Conservation (phyloP, 352 stramenopile genomes). For the Aphanomyces euteiches region DNA sequence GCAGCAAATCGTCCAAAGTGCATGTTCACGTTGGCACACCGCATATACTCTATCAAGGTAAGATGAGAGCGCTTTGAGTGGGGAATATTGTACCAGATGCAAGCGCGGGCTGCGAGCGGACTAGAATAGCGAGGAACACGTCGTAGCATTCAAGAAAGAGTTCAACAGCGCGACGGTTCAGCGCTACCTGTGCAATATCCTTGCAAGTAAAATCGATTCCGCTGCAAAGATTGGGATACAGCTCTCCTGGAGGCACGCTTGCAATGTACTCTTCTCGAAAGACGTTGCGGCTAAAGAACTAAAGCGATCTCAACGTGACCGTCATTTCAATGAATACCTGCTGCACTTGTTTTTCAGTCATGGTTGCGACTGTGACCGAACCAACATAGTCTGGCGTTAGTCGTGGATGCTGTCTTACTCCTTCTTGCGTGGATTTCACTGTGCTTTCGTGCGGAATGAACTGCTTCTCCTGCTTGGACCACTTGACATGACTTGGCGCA, state of each 20-base stretch:
- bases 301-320: not conserved
- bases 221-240: slow-evolving; percentile 9
- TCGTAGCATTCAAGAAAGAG: slow-evolving; percentile 26
- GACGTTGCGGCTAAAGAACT: slow-evolving; percentile 24
- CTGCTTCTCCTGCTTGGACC: not conserved
- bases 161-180: slow-evolving; percentile 10
- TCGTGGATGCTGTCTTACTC: too few relatives aligned
- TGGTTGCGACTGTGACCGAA: not conserved
- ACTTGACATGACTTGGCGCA: too few relatives aligned
- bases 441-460: not conserved
- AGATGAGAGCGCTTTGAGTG: not conserved
- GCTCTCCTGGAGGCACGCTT: not conserved
- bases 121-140: not conserved
- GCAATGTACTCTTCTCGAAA: slow-evolving; percentile 22
- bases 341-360: slow-evolving; percentile 1
- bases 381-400: not conserved
- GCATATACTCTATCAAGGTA: slow-evolving; percentile 7
- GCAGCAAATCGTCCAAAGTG: slow-evolving; percentile 17
- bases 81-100: not conserved
- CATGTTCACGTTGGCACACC: slow-evolving; percentile 1
- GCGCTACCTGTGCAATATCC: not conserved
- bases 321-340: not conserved
- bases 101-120: not conserved
- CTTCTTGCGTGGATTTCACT: too few relatives aligned
- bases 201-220: slow-evolving; percentile 1